These are phyloP conservation scores for Boeremia exigua DNA, from an alignment of 2,329 filamentous ascomycete species.

Conservation along the genomic window DNA sequence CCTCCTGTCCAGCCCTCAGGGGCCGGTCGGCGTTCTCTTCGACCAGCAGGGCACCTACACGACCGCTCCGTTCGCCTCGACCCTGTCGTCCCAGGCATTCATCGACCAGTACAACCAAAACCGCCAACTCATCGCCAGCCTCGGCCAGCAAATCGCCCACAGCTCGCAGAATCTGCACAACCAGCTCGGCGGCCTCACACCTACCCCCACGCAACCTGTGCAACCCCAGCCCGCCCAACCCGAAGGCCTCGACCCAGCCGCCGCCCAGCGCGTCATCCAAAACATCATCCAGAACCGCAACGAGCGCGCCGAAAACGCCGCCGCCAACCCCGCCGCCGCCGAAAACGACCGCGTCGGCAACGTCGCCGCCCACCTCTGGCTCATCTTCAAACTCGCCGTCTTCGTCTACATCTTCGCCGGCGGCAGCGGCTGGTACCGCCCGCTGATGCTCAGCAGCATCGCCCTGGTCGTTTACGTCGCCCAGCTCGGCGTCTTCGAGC, in stretches of 20 bases:
- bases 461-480: constrained; percentile 51
- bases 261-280: constrained; percentile 19
- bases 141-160: constrained; percentile 41
- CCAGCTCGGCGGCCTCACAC: constrained; percentile 21
- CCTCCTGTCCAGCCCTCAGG: constrained; percentile 45
- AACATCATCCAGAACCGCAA: constrained; percentile 19
- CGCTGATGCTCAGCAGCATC: constrained; percentile 49
- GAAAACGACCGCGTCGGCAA: constrained; percentile 36
- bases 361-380: constrained; percentile 57
- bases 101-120: constrained; percentile 43
- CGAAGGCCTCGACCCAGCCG: constrained; percentile 13
- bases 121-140: constrained; percentile 37
- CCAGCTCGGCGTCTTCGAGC: constrained; percentile 51
- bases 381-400: constrained; percentile 62
- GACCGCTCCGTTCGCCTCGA: constrained; percentile 38
- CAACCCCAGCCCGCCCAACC: constrained; percentile 14
- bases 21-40: constrained; percentile 45
- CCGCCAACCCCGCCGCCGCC: constrained; percentile 16
- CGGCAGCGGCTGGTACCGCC: constrained; percentile 50
- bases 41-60: constrained; percentile 45
- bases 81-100: constrained; percentile 39
- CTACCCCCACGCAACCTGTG: constrained; percentile 11
- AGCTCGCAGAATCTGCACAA: constrained; percentile 22
- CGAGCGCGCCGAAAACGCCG: constrained; percentile 20
- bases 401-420: constrained; percentile 64